phyloP scores from a whole-genome alignment of 768 basidiomycete species.

The Rhodotorula diobovata region DNA sequence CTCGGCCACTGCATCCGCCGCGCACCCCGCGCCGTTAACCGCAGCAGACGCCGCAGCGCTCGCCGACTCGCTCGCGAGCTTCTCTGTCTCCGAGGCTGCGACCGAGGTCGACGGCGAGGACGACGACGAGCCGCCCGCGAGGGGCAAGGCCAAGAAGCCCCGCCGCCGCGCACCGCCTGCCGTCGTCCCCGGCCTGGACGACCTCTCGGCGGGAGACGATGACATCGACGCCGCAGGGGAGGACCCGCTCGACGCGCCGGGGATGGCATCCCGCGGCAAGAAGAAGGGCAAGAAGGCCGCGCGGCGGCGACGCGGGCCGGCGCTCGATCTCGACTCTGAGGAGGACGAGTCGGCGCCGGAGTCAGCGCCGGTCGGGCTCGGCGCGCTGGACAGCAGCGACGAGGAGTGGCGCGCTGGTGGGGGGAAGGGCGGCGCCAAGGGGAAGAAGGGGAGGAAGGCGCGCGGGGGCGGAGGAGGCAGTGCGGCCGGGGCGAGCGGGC shows the following conservation, averaged over 20 bases:
- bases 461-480: conserved; percentile 39
- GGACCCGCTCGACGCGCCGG: neutral
- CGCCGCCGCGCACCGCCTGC: neutral
- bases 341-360: neutral
- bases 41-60: neutral
- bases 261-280: neutral
- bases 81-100: neutral
- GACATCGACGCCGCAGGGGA: neutral
- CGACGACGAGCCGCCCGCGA: conserved; percentile 2
- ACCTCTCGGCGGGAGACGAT: neutral
- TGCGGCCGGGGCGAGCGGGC: no score
- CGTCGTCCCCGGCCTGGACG: neutral
- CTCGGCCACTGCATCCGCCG: neutral
- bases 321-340: neutral
- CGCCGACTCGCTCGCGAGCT: conserved; percentile 5
- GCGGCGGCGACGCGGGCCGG: conserved; percentile 2
- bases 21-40: no score
- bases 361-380: neutral
- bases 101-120: neutral
- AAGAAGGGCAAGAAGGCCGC: conserved; percentile 26
- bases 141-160: neutral
- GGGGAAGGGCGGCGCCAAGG: neutral
- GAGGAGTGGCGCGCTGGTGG: neutral
- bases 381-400: neutral
- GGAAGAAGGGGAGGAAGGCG: conserved; percentile 57